These are phyloP conservation scores for Basidiobolus heterosporus DNA, from an alignment of 371 early-diverging fungal species.

Conservation along the genomic window DNA sequence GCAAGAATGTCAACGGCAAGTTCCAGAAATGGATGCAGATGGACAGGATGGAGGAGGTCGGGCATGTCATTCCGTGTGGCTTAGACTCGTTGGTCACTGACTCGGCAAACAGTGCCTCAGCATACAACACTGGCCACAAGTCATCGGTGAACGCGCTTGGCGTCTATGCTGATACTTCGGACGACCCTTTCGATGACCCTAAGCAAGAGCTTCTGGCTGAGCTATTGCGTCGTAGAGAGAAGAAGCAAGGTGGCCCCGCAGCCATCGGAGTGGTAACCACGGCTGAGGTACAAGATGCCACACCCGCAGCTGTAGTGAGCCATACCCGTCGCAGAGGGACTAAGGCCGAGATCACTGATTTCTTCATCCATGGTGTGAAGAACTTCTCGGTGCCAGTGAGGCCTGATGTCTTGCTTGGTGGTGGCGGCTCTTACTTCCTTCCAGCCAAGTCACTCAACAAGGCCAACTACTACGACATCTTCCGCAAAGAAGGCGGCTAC, in stretches of 20 bases:
- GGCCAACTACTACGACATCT: conserved; percentile 31
- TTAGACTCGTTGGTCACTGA: conserved; percentile 55
- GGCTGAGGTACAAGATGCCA: conserved; percentile 51
- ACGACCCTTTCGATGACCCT: conserved; percentile 33
- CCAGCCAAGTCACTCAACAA: conserved; percentile 28
- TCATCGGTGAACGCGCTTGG: conserved; percentile 35
- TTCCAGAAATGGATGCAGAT: conserved; percentile 34
- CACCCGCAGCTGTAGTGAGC: conserved; percentile 46
- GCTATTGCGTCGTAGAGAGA: conserved; percentile 47
- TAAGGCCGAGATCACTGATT: conserved; percentile 37
- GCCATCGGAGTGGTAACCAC: conserved; percentile 59
- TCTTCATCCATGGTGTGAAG: conserved; percentile 34
- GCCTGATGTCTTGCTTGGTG: conserved; percentile 53
- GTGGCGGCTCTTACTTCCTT: conserved; percentile 41
- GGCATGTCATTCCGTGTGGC: conserved; percentile 50
- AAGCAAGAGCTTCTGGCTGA: conserved; percentile 47
- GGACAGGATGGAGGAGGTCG: conserved; percentile 44
- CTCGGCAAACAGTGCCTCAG: conserved; percentile 56
- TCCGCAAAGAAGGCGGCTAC: conserved; percentile 34
- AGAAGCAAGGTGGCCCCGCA: conserved; percentile 23
- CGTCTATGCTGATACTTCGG: conserved; percentile 42
- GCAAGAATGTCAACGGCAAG: conserved; percentile 33
- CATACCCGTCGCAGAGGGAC: conserved; percentile 40
- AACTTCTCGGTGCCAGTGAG: conserved; percentile 26
- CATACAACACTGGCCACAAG: conserved; percentile 55